Evolutionary conservation across 2,329 filamentous ascomycete species (phyloP).

Genomic region (Dactylellina haptotyla): DNA sequence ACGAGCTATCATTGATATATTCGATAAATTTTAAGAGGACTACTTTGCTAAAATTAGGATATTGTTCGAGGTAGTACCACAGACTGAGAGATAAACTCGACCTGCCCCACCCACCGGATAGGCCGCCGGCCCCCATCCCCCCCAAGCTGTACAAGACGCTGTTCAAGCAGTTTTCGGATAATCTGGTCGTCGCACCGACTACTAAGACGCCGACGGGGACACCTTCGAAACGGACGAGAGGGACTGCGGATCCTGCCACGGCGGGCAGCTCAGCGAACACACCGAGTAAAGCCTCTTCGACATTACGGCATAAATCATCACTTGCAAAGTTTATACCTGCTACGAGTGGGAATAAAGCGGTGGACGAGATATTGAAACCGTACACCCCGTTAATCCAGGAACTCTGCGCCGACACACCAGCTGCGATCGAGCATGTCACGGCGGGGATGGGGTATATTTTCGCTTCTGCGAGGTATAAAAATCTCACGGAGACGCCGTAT

Average conservation of each 20-base stretch:
- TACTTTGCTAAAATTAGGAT: slow-evolving; percentile 3
- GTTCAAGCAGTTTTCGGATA: slow-evolving; percentile 49
- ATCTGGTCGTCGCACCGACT: slow-evolving; percentile 10
- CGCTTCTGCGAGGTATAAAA: slow-evolving; percentile 16
- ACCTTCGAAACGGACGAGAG: slow-evolving; percentile 4
- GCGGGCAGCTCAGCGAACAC: not conserved
- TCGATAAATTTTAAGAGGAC: too few species aligned
- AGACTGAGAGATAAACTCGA: slow-evolving; percentile 46
- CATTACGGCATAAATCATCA: slow-evolving; percentile 4
- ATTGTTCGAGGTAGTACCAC: not conserved
- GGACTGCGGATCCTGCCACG: not conserved
- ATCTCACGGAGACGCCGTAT: slow-evolving; percentile 30
- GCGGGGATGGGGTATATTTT: slow-evolving; percentile 28
- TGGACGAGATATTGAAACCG: slow-evolving; percentile 17
- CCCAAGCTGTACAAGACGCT: slow-evolving; percentile 38
- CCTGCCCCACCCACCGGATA: slow-evolving; percentile 31
- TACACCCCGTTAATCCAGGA: slow-evolving; percentile 24
- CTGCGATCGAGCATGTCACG: slow-evolving; percentile 4
- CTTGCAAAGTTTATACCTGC: slow-evolving; percentile 2
- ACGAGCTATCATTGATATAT: slow-evolving; percentile 11
- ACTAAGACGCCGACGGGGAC: not conserved
- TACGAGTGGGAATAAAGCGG: not conserved
- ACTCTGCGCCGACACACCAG: slow-evolving; percentile 7
- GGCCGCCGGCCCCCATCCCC: slow-evolving; percentile 35
- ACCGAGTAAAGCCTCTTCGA: slow-evolving; percentile 8